These are phyloP conservation scores for Trichoderma afroharzianum DNA, from an alignment of 2,329 filamentous ascomycete species.

Conservation along the genomic window DNA sequence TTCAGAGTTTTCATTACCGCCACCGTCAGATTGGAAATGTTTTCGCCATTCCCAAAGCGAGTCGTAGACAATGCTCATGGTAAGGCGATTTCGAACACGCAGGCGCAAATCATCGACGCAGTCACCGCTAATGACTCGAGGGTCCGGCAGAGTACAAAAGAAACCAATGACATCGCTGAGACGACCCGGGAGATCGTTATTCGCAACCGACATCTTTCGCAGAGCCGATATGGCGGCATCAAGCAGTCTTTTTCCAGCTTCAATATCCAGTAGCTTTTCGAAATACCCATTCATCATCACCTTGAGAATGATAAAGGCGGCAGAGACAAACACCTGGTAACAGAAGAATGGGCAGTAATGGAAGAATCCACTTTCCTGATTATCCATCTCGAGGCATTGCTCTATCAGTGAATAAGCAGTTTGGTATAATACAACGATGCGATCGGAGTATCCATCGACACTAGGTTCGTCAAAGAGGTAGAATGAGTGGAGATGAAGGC, in stretches of 20 bases:
- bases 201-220: slow-evolving; percentile 6
- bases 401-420: slow-evolving; percentile 7
- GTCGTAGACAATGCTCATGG: slow-evolving; percentile 13
- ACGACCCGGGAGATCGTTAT: slow-evolving; percentile 6
- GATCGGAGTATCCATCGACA: slow-evolving; percentile 4
- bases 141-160: background rate
- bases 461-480: slow-evolving; percentile 6
- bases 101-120: background rate
- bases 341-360: slow-evolving; percentile 8
- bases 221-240: slow-evolving; percentile 8
- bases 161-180: slow-evolving; percentile 7
- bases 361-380: background rate
- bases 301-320: slow-evolving; percentile 9
- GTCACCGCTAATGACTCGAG: slow-evolving; percentile 5
- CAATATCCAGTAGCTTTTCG: slow-evolving; percentile 1
- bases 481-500: slow-evolving; percentile 9
- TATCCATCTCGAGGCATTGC: slow-evolving; percentile 9
- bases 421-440: slow-evolving; percentile 1
- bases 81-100: slow-evolving; percentile 9
- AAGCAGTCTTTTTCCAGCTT: background rate
- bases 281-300: slow-evolving; percentile 13
- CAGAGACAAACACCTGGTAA: slow-evolving; percentile 8
- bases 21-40: background rate
- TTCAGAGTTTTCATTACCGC: background rate
- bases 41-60: slow-evolving; percentile 4